Base-by-base conservation (phyloP, 1,139 yeast genomes). In the Lizanozyma gosingica region DNA sequence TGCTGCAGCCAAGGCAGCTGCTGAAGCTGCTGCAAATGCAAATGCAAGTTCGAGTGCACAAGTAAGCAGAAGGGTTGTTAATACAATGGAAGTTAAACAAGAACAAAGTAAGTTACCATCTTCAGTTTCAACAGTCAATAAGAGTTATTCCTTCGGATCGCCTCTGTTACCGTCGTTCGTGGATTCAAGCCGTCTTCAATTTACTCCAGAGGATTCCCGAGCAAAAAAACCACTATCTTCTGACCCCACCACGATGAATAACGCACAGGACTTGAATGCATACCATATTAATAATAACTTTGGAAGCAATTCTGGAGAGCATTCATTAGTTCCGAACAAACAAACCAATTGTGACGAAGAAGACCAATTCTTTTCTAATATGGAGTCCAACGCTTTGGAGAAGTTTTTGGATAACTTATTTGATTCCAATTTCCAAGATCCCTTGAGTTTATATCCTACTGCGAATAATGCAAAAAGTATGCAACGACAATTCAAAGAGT, bases 361-460 rank as follows among this genome's bases (percentile, higher is more conserved):
- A 47, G 75, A 69, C 49, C 66, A 67, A 48, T 70, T 70, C 46
- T 70, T 70, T 50, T 62, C 72, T 38, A 59, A 62, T 45, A 67
- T 71, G 9, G 76, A 70, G 50, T 62, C 71, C 15, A 60, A 63
- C 47, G 74, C 74, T 9, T 59, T 70, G 49, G 74, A 69, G 43
- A 59, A 54, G 47, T 70, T 70, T 45, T 60, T 70, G 53, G 75
- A 70, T 47, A 65, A 22, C 11, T 22, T 22, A 11, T 22, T 22
- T 22, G 29, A 22, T 11, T 29, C 29, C 34, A 17, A 36, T 33
- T 15, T 16, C 32, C 37, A n/a, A 14, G 32, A 16, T 8, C 15
- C 29, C 15, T 14, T 27, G 18, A 16, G 11, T 17, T 16, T 17
- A 16, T 34, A 16, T 4, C 18, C 36, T n/a, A 18, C 17, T 16